Percentiles rank a stretch among this genome's conserved stretches.
Evolutionary conservation across 1,139 yeast species (phyloP).

Genomic region (Eremothecium gossypii): DNA sequence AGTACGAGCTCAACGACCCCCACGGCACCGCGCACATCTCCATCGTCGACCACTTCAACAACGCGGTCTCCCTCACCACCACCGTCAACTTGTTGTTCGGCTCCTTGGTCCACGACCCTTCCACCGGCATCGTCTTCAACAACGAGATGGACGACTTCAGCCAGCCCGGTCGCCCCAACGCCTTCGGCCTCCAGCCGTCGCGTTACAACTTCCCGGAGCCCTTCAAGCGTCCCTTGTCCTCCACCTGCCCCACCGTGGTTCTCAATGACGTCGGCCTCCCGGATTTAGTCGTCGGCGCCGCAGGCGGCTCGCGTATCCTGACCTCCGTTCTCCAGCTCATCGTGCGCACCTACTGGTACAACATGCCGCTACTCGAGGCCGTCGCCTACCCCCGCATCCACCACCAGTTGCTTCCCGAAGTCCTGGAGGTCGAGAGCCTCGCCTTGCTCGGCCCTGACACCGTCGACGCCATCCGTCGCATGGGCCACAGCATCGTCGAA

Average conservation of each 20-base stretch:
- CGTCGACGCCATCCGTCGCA: conserved; percentile 25
- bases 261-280: conserved; percentile 42
- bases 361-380: conserved; percentile 52
- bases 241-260: conserved; percentile 70
- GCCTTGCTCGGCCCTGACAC: conserved; percentile 33
- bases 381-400: conserved; percentile 76
- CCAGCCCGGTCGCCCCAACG: conserved; percentile 58
- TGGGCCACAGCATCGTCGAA: conserved; percentile 36
- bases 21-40: conserved; percentile 88
- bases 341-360: conserved; percentile 50
- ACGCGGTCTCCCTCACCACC: conserved; percentile 81
- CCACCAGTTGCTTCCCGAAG: conserved; percentile 80
- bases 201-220: conserved; percentile 69
- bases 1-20: conserved; percentile 63
- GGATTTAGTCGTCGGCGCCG: conserved; percentile 76
- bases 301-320: conserved; percentile 89
- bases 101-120: conserved; percentile 66
- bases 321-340: conserved; percentile 79
- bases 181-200: conserved; percentile 76
- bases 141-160: conserved; percentile 96
- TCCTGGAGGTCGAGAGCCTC: conserved; percentile 48
- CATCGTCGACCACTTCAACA: conserved; percentile 54
- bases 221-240: conserved; percentile 72
- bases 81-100: conserved; percentile 87
- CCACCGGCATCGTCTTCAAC: conserved; percentile 75